phyloP scores from a whole-genome alignment of 1,139 yeast genomes.

The Diutina ranongensis region DNA sequence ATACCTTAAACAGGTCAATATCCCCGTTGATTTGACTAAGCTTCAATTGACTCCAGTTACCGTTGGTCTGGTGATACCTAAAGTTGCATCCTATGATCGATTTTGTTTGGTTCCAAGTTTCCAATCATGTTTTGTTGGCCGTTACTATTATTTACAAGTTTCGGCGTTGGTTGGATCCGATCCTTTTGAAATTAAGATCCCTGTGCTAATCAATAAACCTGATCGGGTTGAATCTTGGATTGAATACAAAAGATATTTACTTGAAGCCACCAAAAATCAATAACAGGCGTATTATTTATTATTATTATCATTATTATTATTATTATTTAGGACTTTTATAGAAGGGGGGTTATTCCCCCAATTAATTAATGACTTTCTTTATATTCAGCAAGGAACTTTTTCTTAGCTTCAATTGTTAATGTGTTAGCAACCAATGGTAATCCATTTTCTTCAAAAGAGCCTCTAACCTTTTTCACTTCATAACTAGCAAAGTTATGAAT shows the following conservation, averaged over 20 bases:
- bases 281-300: too few relatives aligned
- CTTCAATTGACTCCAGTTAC: background rate
- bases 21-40: background rate
- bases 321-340: background rate
- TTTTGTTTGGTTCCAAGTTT: conserved; percentile 17
- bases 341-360: background rate
- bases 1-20: background rate
- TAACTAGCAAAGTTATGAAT: background rate
- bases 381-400: background rate
- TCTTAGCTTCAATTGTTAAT: background rate
- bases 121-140: conserved; percentile 19
- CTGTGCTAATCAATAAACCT: background rate
- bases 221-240: background rate
- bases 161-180: background rate
- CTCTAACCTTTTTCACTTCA: conserved; percentile 1
- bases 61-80: background rate
- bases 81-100: background rate
- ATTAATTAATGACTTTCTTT: background rate
- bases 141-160: conserved; percentile 15
- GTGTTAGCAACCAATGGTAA: background rate
- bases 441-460: conserved; percentile 4
- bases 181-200: background rate
- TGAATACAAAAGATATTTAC: background rate
- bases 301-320: too few relatives aligned
- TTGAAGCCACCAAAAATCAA: background rate